Base-by-base conservation (phyloP, 345 rosid genomes). In the Trapa bicornis region DNA sequence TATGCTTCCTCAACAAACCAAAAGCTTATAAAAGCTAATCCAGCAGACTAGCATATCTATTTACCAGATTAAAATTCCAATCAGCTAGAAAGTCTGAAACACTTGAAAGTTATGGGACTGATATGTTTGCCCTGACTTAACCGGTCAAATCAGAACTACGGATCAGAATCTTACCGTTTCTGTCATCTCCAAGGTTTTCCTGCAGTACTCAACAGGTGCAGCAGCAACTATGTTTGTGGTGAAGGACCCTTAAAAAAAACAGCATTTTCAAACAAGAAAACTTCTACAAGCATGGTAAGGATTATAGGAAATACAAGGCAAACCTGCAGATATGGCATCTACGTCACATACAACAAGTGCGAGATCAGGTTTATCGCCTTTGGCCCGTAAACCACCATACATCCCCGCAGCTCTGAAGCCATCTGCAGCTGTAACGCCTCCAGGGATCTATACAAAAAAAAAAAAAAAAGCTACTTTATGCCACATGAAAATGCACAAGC, bases 351-450 rank as follows among this genome's bases (percentile, higher is more conserved):
- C 78, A 54, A 91, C 87, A 69, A 91, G 91, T 0, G 96, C 96
- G 10, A 89, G 93, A 83, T 91, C 96, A 8, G 97, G 97, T 76
- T 87, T 91, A 71, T 81, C 86, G 74, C 93, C 91, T 75, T 82
- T 73, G 69, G 96, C 97, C 54, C 93, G 86, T 76, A 94, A 78
- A 8, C 97, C 93, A 37, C 86, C 96, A 83, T 81, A 89, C 62
- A 89, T 80, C 33, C 96, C 96, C 15, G 89, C 83, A 60, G 99
- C 96, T 70, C 80, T 84, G 69, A 94, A 91, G 54, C 97, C 99
- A 76, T 81, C 87, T 0, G 99, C 89, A 56, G 99, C 97, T 29
- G 96, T 87, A 71, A 94, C 96, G 66, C 97, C 96, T 45, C 97
- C 97, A 0, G 93, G 82, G 76, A 89, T 78, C 97, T 94, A 69